Evolutionary conservation across 2,329 filamentous ascomycete species (phyloP), one percentile per base, ranked within the genome.

Genomic region (Penicillium expansum): DNA sequence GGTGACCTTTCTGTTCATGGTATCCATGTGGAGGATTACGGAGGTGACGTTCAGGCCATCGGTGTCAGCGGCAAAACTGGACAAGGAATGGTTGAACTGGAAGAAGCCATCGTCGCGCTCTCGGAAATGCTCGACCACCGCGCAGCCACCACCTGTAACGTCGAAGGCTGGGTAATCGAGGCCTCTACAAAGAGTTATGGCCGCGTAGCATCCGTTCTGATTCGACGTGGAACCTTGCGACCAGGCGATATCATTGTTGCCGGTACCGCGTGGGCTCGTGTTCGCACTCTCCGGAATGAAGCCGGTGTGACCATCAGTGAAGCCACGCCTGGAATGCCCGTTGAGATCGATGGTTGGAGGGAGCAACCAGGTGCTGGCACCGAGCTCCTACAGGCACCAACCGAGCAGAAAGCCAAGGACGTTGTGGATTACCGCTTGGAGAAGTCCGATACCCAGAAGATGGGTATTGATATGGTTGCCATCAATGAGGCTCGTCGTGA

Each of bases 271-370:
- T 97, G 91, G 88, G 88, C 92, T 44, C 88, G 88, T 63, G 86
- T 99, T n/a, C 87, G 92, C 30, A 84, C 84, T 33, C 80, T 99
- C 22, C 86, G 87, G 27, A 96, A 97, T 69, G 93, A 97, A 77
- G 88, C 88, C 5, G 93, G 94, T 20, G 76, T 82, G 2, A 80
- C 86, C 13, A 78, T 97, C 16, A 65, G 79, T 1, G 86, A 91
- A 73, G 92, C 91, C 14, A 85, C 87, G 0, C 95, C 94, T 0
- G 94, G 94, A 35, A 94, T 88, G 29, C 92, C 95, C 0, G 90
- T 96, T 3, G 91, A 97, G 74, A 85, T 99, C 20, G 86, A 97
- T 60, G 94, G 94, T n/a, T 99, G 94, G 94, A 87, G 87, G 66
- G 89, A 91, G 35, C 87, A 91, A 62, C 93, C 94, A 0, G 82